These are phyloP conservation scores for Primulina tabacum DNA, from an alignment of 257 asterid genomes.

Conservation along the genomic window DNA sequence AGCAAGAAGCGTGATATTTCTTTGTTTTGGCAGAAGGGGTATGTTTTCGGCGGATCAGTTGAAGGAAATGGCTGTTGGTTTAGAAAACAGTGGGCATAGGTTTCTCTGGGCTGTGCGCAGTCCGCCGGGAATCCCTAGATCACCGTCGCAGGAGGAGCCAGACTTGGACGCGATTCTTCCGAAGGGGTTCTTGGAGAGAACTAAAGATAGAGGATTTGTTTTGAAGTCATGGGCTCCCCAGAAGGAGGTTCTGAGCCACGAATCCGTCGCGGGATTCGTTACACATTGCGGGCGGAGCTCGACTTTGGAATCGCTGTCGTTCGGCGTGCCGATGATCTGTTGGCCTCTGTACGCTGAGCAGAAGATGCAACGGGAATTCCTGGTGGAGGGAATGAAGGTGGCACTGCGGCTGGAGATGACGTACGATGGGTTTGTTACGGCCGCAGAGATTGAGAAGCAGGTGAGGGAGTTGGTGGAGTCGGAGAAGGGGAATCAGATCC, in stretches of 20 bases:
- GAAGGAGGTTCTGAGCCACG: slow-evolving; percentile 32
- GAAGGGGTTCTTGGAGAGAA: slow-evolving; percentile 34
- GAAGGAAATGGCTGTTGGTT: slow-evolving; percentile 46
- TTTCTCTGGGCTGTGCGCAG: slow-evolving; percentile 55
- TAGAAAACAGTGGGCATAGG: slow-evolving; percentile 50
- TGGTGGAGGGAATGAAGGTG: slow-evolving; percentile 36
- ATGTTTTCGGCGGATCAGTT: slow-evolving; percentile 38
- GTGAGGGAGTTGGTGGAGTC: slow-evolving; percentile 33
- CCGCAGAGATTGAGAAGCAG: slow-evolving; percentile 33
- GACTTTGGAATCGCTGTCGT: slow-evolving; percentile 33
- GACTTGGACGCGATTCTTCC: slow-evolving; percentile 32
- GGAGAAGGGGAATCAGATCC: slow-evolving; percentile 26
- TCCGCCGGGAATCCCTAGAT: slow-evolving; percentile 30
- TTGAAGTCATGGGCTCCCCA: slow-evolving; percentile 44
- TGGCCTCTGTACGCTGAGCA: slow-evolving; percentile 51
- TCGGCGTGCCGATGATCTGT: slow-evolving; percentile 40
- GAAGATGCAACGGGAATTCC: slow-evolving; percentile 23
- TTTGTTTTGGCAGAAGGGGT: slow-evolving; percentile 60
- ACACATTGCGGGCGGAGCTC: slow-evolving; percentile 50
- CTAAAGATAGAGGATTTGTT: slow-evolving; percentile 30
- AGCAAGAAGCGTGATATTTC: slow-evolving; percentile 40
- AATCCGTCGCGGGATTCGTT: slow-evolving; percentile 38
- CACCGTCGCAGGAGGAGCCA: slow-evolving; percentile 18
- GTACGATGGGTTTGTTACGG: slow-evolving; percentile 28
- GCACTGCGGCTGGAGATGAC: slow-evolving; percentile 25